These are phyloP conservation scores for Hymenoscyphus fraxineus DNA, from an alignment of 2,329 filamentous ascomycete species.

Conservation along the genomic window DNA sequence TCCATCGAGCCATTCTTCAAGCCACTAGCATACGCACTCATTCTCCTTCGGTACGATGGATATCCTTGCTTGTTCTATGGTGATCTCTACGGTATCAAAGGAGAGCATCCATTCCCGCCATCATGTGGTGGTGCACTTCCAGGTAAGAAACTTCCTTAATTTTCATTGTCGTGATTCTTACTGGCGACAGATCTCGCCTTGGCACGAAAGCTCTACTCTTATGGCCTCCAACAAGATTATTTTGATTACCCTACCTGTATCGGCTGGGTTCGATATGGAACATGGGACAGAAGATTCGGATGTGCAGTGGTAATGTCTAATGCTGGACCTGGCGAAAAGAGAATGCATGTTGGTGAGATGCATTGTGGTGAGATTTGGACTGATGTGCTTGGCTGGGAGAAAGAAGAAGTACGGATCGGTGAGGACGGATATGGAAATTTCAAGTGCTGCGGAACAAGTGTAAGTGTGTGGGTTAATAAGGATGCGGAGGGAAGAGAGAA, in stretches of 20 bases:
- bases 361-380: constrained; percentile 61
- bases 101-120: constrained; percentile 46
- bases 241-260: constrained; percentile 58
- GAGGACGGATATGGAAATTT: constrained; percentile 57
- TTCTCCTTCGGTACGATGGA: constrained; percentile 61
- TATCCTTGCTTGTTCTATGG: constrained; percentile 69
- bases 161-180: constrained; percentile 31
- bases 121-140: constrained; percentile 38
- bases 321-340: constrained; percentile 45
- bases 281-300: constrained; percentile 44
- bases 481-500: constrained; percentile 48
- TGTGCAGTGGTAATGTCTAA: constrained; percentile 57
- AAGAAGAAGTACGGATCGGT: constrained; percentile 55
- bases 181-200: constrained; percentile 57
- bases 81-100: constrained; percentile 60
- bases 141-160: background rate
- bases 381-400: constrained; percentile 54
- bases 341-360: constrained; percentile 58
- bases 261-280: constrained; percentile 53
- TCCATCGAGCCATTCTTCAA: constrained; percentile 66
- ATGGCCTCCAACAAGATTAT: constrained; percentile 62
- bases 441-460: constrained; percentile 48
- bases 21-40: constrained; percentile 66
- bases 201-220: constrained; percentile 62
- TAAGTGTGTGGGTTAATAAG: constrained; percentile 59